Evolutionary conservation across 1,284 basidiomycete species (phyloP).

Genomic region (Heterobasidion annosum): DNA sequence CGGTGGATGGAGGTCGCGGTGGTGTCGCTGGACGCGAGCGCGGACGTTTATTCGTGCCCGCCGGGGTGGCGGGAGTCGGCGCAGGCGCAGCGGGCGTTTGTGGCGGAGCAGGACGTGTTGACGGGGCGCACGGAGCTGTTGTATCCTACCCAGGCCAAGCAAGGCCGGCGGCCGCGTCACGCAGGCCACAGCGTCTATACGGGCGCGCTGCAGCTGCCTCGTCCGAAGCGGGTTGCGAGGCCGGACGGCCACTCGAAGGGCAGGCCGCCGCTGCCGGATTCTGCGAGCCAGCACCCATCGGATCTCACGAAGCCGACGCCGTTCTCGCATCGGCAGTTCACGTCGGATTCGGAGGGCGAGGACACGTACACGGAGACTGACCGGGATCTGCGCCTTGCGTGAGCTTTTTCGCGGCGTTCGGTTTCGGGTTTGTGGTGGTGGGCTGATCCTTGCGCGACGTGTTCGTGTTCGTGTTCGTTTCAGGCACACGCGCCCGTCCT

Average conservation of each 20-base stretch:
- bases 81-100: conserved; percentile 52
- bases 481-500: conserved; percentile 45
- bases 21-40: conserved; percentile 40
- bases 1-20: conserved; percentile 67
- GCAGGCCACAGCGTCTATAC: conserved; percentile 4
- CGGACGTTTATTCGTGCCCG: conserved; percentile 68
- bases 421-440: not conserved
- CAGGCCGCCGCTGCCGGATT: not conserved
- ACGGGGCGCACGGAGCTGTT: conserved; percentile 47
- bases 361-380: conserved; percentile 8
- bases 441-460: not conserved
- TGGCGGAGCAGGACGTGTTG: conserved; percentile 60
- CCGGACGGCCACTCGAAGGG: not conserved
- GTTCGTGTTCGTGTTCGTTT: no score
- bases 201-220: conserved; percentile 6
- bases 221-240: conserved; percentile 1
- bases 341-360: conserved; percentile 13
- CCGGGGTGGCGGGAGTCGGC: conserved; percentile 46
- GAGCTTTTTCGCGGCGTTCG: conserved; percentile 15
- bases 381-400: conserved; percentile 8
- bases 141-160: conserved; percentile 37
- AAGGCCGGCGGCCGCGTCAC: not conserved
- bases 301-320: conserved; percentile 5
- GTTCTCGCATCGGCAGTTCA: conserved; percentile 6
- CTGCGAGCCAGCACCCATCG: conserved; percentile 8